A percentile compares a stretch with the other conserved stretches of the same genome.
Evolutionary conservation across 257 asterid genomes (phyloP).

Genomic region (Nicotiana sylvestris): DNA sequence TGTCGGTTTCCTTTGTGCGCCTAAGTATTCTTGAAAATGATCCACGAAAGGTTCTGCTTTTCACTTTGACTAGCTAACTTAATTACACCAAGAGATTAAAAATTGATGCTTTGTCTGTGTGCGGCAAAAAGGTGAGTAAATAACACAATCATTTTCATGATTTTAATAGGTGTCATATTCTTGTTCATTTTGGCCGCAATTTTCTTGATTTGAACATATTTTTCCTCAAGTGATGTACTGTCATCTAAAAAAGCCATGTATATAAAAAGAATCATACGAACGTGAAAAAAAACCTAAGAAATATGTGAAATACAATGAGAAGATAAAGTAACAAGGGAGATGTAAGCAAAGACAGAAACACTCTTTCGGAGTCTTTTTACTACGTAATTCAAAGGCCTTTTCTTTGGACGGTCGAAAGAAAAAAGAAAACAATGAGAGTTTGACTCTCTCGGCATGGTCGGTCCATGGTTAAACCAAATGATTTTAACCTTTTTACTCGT

Average conservation of each 20-base stretch:
- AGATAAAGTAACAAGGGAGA: background rate
- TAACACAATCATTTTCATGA: background rate
- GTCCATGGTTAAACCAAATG: background rate
- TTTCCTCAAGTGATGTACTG: background rate
- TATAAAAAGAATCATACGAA: background rate
- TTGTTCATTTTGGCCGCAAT: background rate
- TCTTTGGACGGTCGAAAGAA: slow-evolving; percentile 5
- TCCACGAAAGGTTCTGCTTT: background rate
- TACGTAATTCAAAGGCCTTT: background rate
- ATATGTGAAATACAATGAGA: background rate
- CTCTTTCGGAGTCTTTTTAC: background rate
- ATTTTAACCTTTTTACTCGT: background rate
- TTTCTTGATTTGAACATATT: background rate
- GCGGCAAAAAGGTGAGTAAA: background rate
- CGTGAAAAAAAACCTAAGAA: background rate
- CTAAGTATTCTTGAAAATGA: background rate
- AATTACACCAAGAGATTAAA: background rate
- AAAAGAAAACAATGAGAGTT: background rate
- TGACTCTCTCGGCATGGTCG: slow-evolving; percentile 1
- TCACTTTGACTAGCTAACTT: background rate
- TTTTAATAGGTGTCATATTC: background rate
- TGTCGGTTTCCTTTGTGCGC: too few relatives aligned
- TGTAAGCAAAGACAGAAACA: background rate
- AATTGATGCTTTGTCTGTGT: background rate
- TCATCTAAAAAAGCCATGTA: background rate